A percentile compares a stretch with the other conserved stretches of the same genome.
Evolutionary conservation across 352 stramenopile genomes (phyloP).

Genomic region (Pythium insidiosum): DNA sequence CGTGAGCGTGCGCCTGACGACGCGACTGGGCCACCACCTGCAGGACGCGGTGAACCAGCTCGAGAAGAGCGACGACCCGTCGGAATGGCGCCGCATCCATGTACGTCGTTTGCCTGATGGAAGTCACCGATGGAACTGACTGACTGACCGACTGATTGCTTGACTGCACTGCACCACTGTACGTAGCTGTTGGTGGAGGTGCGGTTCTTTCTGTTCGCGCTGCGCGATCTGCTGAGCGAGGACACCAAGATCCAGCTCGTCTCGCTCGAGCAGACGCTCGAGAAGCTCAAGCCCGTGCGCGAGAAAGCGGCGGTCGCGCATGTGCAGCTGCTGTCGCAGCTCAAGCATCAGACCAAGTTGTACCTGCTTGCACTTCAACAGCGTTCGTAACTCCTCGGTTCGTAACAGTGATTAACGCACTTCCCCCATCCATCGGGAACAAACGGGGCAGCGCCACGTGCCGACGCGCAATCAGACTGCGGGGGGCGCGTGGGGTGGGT

Average conservation of each 20-base stretch:
- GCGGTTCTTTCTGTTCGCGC: slow-evolving; percentile 55
- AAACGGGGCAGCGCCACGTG: neutral
- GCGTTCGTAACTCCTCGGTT: slow-evolving; percentile 2
- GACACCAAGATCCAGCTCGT: slow-evolving; percentile 43
- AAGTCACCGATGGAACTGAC: too few species aligned
- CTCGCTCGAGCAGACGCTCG: slow-evolving; percentile 36
- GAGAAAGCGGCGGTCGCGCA: slow-evolving; percentile 31
- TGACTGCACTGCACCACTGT: neutral
- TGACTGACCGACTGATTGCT: too few species aligned
- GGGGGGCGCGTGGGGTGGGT: too few species aligned
- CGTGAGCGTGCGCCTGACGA: slow-evolving; percentile 46
- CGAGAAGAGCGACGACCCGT: slow-evolving; percentile 7
- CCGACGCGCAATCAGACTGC: too few species aligned
- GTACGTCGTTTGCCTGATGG: slow-evolving; percentile 40
- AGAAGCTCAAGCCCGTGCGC: slow-evolving; percentile 18
- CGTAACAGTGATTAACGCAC: too few species aligned
- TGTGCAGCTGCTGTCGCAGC: slow-evolving; percentile 47
- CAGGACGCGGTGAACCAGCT: slow-evolving; percentile 23
- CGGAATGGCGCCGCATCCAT: slow-evolving; percentile 55
- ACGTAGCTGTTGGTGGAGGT: slow-evolving; percentile 64
- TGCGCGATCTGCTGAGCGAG: slow-evolving; percentile 43
- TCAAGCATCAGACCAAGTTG: slow-evolving; percentile 78
- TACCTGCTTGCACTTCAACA: slow-evolving; percentile 63
- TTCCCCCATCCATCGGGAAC: too few species aligned
- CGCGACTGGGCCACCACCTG: slow-evolving; percentile 35